Evolutionary conservation across 2,329 filamentous ascomycete species (phyloP), one percentile per base, ranked within the genome.

Genomic region (Akanthomyces muscarius): DNA sequence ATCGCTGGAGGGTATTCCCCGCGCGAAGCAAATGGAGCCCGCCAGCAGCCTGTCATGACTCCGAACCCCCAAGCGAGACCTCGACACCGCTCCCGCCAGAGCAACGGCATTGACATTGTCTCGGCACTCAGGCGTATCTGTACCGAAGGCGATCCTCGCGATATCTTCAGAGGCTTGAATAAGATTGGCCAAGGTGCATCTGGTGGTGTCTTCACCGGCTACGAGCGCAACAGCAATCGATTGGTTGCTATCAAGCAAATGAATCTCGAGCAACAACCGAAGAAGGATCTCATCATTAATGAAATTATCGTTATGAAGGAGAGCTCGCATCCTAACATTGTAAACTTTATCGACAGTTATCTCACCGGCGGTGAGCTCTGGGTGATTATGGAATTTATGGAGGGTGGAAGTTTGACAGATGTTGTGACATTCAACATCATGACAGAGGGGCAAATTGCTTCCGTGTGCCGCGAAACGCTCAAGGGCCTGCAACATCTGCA

Each of bases 321-420:
- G 71, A 97, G 93, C 81, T 95, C 91, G 64, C 95, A 99, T 74
- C 94, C 92, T 71, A 98, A 98, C 74, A 96, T 99, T 77, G 95
- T 99, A 77, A 99, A 99, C 76, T 99, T 98, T 76, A 94, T 98
- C 79, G 95, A 98, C 80, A 97, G 93, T 74, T 98, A 93, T 75
- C 82, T 99, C 13, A 89, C 93, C 63, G 85, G 86, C 14, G 91
- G 94, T 50, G 95, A 98, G 75, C 80, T 99, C 36, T 99, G 95
- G 95, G 95, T 99, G 1, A 92, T 98, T 41, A 99, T 99, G 95
- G 95, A 99, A 78, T 99, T 94, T 72, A 99, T 99, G 95, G 94
- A 99, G 76, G 95, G 95, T 64, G 95, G 95, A 66, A 97, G 92
- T 76, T 81, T 99, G 74, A 99, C 95, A 13, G 95, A 99, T 76